These are phyloP conservation scores for Actinomortierella wolfii DNA, from an alignment of 371 early-diverging fungal species.

Conservation along the genomic window DNA sequence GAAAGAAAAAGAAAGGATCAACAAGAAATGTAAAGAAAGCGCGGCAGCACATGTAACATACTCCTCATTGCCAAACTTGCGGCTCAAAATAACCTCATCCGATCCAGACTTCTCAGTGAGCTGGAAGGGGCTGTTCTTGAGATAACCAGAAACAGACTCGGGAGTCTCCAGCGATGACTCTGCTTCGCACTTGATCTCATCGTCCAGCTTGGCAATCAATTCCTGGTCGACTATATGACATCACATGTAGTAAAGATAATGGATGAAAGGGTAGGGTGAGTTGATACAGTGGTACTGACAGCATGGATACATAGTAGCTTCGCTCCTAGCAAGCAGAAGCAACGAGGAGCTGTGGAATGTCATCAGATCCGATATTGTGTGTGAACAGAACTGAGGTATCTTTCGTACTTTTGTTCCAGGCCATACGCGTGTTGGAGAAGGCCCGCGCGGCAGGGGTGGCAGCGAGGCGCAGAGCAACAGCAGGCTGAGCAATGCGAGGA, in stretches of 20 bases:
- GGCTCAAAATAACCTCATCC: constrained; percentile 80
- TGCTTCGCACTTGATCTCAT: constrained; percentile 87
- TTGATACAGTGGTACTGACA: too few relatives aligned
- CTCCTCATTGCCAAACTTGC: constrained; percentile 92
- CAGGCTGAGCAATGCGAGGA: too few relatives aligned
- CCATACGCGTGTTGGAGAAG: constrained; percentile 33
- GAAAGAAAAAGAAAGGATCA: neutral
- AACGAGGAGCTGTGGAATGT: too few relatives aligned
- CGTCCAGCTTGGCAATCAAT: constrained; percentile 70
- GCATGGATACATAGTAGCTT: too few relatives aligned
- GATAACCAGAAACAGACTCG: constrained; percentile 79
- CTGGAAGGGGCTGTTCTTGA: constrained; percentile 79
- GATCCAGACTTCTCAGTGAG: constrained; percentile 81
- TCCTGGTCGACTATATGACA: constrained; percentile 79
- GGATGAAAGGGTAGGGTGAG: too few relatives aligned
- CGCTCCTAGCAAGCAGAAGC: too few relatives aligned
- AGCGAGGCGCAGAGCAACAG: constrained; percentile 17
- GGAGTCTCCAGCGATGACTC: constrained; percentile 64
- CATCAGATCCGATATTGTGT: too few relatives aligned
- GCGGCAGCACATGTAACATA: too few relatives aligned
- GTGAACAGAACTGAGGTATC: neutral
- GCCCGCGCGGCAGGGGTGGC: constrained; percentile 25
- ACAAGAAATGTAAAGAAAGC: constrained; percentile 5
- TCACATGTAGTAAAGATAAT: too few relatives aligned
- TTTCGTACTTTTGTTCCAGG: constrained; percentile 36